Base-by-base conservation (phyloP, 2,329 filamentous ascomycete genomes). In the Phyllosticta capitalensis region DNA sequence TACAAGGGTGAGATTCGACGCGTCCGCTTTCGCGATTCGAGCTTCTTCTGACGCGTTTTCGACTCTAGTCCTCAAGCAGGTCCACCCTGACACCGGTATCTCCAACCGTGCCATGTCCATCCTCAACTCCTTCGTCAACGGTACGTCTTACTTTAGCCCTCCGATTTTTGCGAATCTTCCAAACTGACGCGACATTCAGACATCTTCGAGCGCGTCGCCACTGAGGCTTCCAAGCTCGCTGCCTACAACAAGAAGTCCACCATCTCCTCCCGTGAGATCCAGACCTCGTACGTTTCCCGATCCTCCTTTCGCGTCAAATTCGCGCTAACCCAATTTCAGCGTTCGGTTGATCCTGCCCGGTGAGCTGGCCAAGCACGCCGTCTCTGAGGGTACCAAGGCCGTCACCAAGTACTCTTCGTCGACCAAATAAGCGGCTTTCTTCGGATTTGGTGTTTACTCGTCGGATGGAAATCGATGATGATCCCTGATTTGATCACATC, bases 161-260 rank as follows among this genome's bases (percentile, higher is more conserved):
- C 14, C 38, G 55, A 52, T 12, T 53, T 26, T 61, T 21, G n/a
- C 26, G 61, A n/a, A n/a, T n/a, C 10, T 65, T 63, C 67, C 73
- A 61, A 69, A 66, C 48, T 58, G 30, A 51, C 54, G 58, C 30
- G 52, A n/a, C 12, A 56, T 52, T n/a, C 63, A 94, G 91, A 99
- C 73, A 99, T 99, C 76, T 99, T 99, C 77, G 94, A 99, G 87
- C 92, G 94, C 70, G 92, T 99, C 69, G 94, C 94, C 66, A 96
- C 94, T 62, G 94, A 99, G 81, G 94, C 94, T 56, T 96, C 90
- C 76, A 99, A 99, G 88, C 88, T 99, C 63, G 94, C 94, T 69
- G 94, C 94, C 65, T 99, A 99, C 85, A 99, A 99, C 88, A 99
- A 97, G 89, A 99, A 99, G 85, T 97, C 92, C 56, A 99, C 94